Evolutionary conservation across 192 early-diverging fungal genomes (phyloP).

Genomic region (Backusella morwellensis): DNA sequence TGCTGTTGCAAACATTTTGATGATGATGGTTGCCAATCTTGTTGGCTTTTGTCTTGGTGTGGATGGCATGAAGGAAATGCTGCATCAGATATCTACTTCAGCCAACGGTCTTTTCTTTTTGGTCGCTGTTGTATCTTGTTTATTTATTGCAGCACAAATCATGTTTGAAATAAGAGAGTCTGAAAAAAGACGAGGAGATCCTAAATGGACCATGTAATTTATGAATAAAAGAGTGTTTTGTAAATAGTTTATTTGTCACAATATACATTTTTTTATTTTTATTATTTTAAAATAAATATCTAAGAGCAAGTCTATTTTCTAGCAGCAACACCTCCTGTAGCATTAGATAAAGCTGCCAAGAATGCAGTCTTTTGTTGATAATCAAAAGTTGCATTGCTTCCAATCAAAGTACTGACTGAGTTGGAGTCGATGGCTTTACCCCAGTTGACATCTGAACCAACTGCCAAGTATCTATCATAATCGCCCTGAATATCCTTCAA

Average conservation of each 20-base stretch:
- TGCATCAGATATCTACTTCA: slow-evolving; percentile 56
- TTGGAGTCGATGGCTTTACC: not conserved
- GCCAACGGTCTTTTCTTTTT: slow-evolving; percentile 40
- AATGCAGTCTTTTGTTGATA: slow-evolving; percentile 25
- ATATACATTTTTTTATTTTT: not conserved
- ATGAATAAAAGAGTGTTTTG: not conserved
- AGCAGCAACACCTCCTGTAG: slow-evolving; percentile 6
- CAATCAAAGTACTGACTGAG: slow-evolving; percentile 18
- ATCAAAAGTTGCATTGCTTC: slow-evolving; percentile 25
- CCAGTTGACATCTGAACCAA: slow-evolving; percentile 1
- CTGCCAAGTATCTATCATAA: slow-evolving; percentile 21
- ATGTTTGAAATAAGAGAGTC: slow-evolving; percentile 80
- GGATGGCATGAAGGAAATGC: slow-evolving; percentile 76
- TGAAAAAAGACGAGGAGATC: slow-evolving; percentile 56
- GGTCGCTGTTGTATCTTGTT: slow-evolving; percentile 37
- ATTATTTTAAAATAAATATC: not conserved
- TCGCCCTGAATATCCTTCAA: slow-evolving; percentile 26
- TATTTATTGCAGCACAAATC: slow-evolving; percentile 67
- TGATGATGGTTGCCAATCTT: slow-evolving; percentile 93
- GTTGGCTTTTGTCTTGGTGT: slow-evolving; percentile 91
- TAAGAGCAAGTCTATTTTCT: not conserved
- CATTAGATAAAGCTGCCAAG: slow-evolving; percentile 19
- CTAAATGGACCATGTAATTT: slow-evolving; percentile 31
- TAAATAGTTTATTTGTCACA: not conserved
- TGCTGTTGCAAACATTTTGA: slow-evolving; percentile 76